Evolutionary conservation across 2,329 filamentous ascomycete species (phyloP).

Genomic region (Phoma sp.): DNA sequence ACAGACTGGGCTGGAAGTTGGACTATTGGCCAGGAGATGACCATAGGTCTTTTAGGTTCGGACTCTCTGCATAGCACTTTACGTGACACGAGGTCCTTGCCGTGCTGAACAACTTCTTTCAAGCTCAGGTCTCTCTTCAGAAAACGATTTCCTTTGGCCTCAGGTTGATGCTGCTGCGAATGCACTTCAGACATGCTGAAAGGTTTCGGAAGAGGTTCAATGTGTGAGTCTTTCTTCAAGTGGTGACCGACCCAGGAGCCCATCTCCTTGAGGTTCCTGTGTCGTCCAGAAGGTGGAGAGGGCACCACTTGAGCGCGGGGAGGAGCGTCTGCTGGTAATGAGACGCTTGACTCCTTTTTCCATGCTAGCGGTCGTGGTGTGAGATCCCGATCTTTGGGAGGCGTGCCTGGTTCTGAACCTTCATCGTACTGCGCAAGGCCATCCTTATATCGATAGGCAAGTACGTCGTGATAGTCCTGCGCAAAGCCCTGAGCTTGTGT

Average conservation of each 20-base stretch:
- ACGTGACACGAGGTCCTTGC: constrained; percentile 3
- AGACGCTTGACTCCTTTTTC: constrained; percentile 20
- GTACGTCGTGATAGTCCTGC: constrained; percentile 39
- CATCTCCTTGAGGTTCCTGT: constrained; percentile 6
- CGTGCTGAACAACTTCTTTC: constrained; percentile 1
- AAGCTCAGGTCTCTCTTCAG: not conserved
- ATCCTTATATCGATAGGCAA: constrained; percentile 35
- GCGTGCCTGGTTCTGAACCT: not conserved
- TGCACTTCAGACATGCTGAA: not conserved
- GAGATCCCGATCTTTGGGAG: constrained; percentile 13
- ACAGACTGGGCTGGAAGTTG: not conserved
- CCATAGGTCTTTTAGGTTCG: not conserved
- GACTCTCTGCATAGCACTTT: constrained; percentile 1
- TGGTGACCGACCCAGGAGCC: constrained; percentile 12
- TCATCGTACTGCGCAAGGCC: not conserved
- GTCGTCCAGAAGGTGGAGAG: not conserved
- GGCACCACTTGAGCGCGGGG: not conserved
- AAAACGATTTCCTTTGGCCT: not conserved
- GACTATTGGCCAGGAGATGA: not conserved
- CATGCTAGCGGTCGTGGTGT: constrained; percentile 29
- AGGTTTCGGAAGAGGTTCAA: not conserved
- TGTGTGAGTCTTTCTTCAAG: not conserved
- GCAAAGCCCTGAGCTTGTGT: constrained; percentile 27
- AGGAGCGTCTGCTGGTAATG: not conserved
- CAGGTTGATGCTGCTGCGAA: not conserved